Evolutionary conservation across 306 rosid species (phyloP), one percentile per base, ranked within the genome.

Genomic region (Myrica gale): DNA sequence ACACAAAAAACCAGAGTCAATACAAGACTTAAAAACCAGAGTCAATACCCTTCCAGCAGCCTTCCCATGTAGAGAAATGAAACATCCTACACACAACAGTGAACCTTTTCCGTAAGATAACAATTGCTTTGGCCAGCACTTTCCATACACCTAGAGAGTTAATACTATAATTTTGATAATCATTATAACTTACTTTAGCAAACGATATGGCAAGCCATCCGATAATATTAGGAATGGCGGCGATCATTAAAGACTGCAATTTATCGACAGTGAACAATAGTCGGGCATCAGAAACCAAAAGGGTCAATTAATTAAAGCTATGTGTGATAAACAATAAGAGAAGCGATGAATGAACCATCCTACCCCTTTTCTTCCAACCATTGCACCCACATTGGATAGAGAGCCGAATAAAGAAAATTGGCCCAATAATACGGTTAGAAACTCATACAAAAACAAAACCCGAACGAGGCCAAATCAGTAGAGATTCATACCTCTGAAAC

Each of bases 301-400:
- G 66, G 47, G 65, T 57, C 41, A 9, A 50, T 69, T 4, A 52
- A 54, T 48, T 26, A 17, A 41, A 20, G 37, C 75, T 60, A 78
- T 62, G 54, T 39, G 56, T 54, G 47, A 19, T 45, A 23, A 23
- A 53, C 57, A 47, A 17, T 19, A 20, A 82, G 20, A 17, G 65
- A 66, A 61, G 39, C 26, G 67, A 56, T 50, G 56, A 73, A 41
- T 8, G 67, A 79, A 47, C 48, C 20, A 12, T 45, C 66, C 60
- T 82, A 95, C 99, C 96, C 98, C 99, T 88, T 95, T 95, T 41
- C 98, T 93, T 21, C 99, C 99, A 71, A 95, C 86, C 99, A 95
- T 95, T 57, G 97, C 97, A 62, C 99, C 99, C 58, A 95, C 98
- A 78, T 95, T 95, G 80, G 96, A 92, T 67, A 95, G 74, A 75